These are phyloP conservation scores for Oleoguttula mirabilis DNA, from an alignment of 495 filamentous ascomycete species.

Conservation along the genomic window DNA sequence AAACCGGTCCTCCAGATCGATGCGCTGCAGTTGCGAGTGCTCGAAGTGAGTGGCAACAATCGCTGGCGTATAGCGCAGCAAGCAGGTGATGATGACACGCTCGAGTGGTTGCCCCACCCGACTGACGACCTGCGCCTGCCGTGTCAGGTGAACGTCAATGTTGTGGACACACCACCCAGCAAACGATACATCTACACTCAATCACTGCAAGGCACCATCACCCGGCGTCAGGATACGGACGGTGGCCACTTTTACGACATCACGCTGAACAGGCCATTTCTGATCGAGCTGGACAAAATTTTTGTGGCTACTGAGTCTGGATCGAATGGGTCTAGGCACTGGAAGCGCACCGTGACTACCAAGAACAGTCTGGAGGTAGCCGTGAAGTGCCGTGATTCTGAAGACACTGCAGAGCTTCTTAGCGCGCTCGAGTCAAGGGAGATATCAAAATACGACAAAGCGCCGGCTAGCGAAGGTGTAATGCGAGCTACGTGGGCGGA, in stretches of 20 bases:
- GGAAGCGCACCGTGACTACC: conserved; percentile 13
- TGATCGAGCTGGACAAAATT: conserved; percentile 8
- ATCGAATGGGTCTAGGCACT: conserved; percentile 3
- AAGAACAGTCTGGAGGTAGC: conserved; percentile 7
- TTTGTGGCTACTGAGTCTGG: conserved; percentile 5
- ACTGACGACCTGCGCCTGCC: conserved; percentile 2
- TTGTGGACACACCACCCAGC: neutral
- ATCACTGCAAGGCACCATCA: neutral
- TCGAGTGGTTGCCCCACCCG: conserved; percentile 5
- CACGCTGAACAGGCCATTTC: conserved; percentile 6
- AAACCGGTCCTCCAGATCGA: conserved; percentile 13
- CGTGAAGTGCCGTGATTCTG: conserved; percentile 8
- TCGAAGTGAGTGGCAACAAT: neutral
- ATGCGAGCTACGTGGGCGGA: conserved; percentile 9
- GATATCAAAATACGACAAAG: neutral
- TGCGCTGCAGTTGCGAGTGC: conserved; percentile 3
- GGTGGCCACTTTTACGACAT: conserved; percentile 4
- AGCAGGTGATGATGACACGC: neutral
- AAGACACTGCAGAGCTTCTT: conserved; percentile 9
- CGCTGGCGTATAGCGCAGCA: neutral
- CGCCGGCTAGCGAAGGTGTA: conserved; percentile 1
- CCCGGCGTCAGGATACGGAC: neutral
- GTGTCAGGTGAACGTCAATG: conserved; percentile 6
- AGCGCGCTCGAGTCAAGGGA: conserved; percentile 5
- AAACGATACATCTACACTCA: neutral